A percentile compares a stretch with the other conserved stretches of the same genome.
phyloP scores from a whole-genome alignment of 2,329 filamentous ascomycete genomes.

The Trichophyton schoenleinii region DNA sequence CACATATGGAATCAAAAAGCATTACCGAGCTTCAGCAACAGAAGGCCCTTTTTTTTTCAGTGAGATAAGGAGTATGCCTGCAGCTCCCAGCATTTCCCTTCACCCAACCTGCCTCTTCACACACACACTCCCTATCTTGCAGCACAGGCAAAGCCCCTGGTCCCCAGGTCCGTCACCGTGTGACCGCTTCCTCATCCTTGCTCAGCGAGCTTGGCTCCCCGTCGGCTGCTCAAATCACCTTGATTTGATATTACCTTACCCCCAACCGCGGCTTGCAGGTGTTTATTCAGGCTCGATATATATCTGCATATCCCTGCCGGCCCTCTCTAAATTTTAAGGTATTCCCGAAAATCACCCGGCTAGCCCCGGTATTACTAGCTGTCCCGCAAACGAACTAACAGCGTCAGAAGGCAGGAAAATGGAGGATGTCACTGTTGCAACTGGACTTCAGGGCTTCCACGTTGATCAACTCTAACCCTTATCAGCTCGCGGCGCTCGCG shows the following conservation, averaged over 20 bases:
- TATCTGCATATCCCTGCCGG: not conserved
- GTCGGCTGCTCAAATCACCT: not conserved
- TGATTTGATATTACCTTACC: not conserved
- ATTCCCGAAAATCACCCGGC: slow-evolving; percentile 1
- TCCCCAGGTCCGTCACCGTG: not conserved
- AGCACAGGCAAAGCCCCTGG: not conserved
- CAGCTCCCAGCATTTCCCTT: not conserved
- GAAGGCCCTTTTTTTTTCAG: not conserved
- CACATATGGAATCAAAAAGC: not conserved
- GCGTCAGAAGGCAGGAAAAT: not conserved
- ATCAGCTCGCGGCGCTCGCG: not conserved
- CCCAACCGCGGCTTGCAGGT: not conserved
- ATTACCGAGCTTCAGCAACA: not conserved
- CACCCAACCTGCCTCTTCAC: not conserved
- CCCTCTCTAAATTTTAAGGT: not conserved
- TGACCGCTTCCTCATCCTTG: not conserved
- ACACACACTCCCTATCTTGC: not conserved
- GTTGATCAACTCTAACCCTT: slow-evolving; percentile 3
- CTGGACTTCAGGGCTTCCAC: not conserved
- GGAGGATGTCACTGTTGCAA: slow-evolving; percentile 6
- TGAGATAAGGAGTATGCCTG: not conserved
- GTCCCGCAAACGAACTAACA: not conserved
- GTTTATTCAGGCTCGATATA: not conserved
- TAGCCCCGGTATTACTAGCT: not conserved
- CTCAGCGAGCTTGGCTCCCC: not conserved